These are phyloP conservation scores for Spatholobus suberectus DNA, from an alignment of 306 rosid species.

Conservation along the genomic window DNA sequence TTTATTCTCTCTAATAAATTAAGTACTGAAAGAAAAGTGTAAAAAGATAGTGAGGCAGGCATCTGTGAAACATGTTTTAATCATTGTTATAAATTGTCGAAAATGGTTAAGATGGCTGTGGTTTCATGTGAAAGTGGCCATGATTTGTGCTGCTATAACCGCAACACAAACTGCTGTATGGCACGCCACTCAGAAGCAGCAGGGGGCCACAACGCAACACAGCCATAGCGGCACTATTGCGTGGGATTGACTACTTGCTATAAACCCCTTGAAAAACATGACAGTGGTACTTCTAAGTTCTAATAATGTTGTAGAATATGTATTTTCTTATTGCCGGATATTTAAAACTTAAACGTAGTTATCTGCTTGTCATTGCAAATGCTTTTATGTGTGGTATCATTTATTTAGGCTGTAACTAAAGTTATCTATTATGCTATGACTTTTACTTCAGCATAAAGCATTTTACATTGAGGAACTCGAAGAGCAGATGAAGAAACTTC, in stretches of 20 bases:
- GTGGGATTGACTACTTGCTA: not conserved
- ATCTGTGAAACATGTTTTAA: not conserved
- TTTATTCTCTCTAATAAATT: not conserved
- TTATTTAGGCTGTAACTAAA: slow-evolving; percentile 28
- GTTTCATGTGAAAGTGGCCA: too few relatives aligned
- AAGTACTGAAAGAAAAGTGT: not conserved
- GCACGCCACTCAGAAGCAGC: not conserved
- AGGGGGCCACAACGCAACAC: not conserved
- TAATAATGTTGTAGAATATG: slow-evolving; percentile 8
- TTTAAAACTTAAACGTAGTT: slow-evolving; percentile 14
- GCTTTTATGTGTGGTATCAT: not conserved
- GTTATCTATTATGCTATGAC: slow-evolving; percentile 27
- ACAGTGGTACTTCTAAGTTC: slow-evolving; percentile 17
- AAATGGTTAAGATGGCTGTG: too few relatives aligned
- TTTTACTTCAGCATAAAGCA: slow-evolving; percentile 79
- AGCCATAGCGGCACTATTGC: not conserved
- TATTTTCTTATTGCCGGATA: slow-evolving; percentile 6
- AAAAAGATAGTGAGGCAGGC: slow-evolving; percentile 1
- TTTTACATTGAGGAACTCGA: slow-evolving; percentile 94
- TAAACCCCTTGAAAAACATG: slow-evolving; percentile 3
- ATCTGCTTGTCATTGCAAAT: slow-evolving; percentile 14
- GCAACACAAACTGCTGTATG: not conserved
- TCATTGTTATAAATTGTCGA: not conserved
- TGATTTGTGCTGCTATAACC: not conserved
- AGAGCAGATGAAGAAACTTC: slow-evolving; percentile 86